Evolutionary conservation across 768 basidiomycete genomes (phyloP), one percentile per base, ranked within the genome.

Genomic region (Cystobasidium tubakii): DNA sequence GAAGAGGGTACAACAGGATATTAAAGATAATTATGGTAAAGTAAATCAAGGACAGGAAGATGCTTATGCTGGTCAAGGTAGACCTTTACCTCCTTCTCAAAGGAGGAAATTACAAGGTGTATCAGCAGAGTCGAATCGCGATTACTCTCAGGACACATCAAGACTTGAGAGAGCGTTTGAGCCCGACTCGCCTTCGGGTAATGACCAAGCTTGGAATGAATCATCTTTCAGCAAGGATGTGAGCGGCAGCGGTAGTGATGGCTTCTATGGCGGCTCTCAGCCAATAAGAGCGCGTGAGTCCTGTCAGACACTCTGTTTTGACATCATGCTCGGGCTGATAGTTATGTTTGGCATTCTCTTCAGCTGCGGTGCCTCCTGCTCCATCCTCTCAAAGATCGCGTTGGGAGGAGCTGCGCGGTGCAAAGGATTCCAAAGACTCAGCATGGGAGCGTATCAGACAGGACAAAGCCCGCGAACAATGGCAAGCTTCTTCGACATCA

Each of bases 391-490:
- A 25, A 29, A 60, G 55, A 31, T 57, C 69, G 10, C 27, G 69
- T 1, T 71, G 69, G 69, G 69, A 71, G n/a, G 69, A 71, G 27
- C 54, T 71, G 21, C 69, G 69, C 2, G 69, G 69, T 44, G 25
- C 33, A 4, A 46, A 53, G 21, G 55, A 60, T 31, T 62, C 53
- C n/a, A n/a, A 31, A 33, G 69, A 71, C 27, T 71, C 69, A 12
- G 69, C 69, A 55, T 71, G 69, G 69, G 69, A 71, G 42, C 29
- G 55, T 21, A 71, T 71, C 4, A 12, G 69, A 36, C 69, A 71
- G 42, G 39, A 36, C 23, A 55, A 60, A 7, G 69, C 69, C 2
- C 53, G 69, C 12, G 42, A 67, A 53, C 17, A 67, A 21, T 34
- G 42, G 57, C 57, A 33, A 33, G 17, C 66, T 10, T 39, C 55